These are phyloP conservation scores for Pleurotus giganteus DNA, from an alignment of 768 basidiomycete genomes.

Conservation along the genomic window DNA sequence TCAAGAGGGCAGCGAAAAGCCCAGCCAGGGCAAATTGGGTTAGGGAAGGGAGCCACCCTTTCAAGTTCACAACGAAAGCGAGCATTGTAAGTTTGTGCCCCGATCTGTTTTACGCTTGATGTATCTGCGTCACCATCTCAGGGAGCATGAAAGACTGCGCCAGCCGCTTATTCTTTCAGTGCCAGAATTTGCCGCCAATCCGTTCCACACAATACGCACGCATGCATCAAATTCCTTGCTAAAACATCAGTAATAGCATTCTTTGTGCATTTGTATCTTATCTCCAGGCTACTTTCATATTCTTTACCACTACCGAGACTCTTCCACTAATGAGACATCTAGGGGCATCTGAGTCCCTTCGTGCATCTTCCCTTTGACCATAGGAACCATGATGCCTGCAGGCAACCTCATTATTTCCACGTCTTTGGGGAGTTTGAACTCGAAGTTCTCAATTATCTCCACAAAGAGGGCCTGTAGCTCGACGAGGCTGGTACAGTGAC, in stretches of 20 bases:
- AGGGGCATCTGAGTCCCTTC: constrained; percentile 33
- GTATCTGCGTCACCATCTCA: constrained; percentile 24
- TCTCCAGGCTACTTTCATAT: constrained; percentile 10
- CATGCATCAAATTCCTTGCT: constrained; percentile 79
- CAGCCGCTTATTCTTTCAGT: constrained; percentile 69
- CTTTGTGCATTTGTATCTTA: constrained; percentile 3
- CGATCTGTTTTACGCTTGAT: constrained; percentile 8
- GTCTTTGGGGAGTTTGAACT: constrained; percentile 32
- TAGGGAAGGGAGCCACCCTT: constrained; percentile 58
- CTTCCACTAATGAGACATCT: constrained; percentile 17
- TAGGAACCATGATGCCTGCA: constrained; percentile 29
- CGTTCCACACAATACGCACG: constrained; percentile 75
- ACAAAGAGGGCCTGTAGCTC: constrained; percentile 42
- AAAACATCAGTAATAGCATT: constrained; percentile 41
- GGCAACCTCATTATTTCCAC: constrained; percentile 27
- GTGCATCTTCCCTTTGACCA: constrained; percentile 23
- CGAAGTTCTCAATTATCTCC: constrained; percentile 36
- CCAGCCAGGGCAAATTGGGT: constrained; percentile 60
- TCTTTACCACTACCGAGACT: constrained; percentile 7
- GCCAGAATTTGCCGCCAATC: constrained; percentile 62
- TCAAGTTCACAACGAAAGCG: constrained; percentile 64
- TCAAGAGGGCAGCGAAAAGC: constrained; percentile 18
- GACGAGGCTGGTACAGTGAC: constrained; percentile 19
- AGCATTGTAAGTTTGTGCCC: constrained; percentile 51
- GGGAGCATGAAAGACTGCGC: constrained; percentile 64